phyloP scores from a whole-genome alignment of 345 rosid species.

The Eucalyptus polyanthemos region DNA sequence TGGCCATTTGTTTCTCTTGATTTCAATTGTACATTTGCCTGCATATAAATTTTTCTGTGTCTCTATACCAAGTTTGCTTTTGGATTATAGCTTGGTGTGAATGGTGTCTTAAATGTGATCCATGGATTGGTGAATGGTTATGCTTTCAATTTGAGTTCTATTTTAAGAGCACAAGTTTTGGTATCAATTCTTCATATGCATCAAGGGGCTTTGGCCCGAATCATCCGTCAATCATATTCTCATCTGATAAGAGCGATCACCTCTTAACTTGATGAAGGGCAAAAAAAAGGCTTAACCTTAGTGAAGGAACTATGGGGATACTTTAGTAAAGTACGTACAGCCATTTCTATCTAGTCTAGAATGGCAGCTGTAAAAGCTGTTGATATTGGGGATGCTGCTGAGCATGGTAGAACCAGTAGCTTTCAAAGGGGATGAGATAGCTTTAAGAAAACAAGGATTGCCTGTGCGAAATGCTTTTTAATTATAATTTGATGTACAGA shows the following conservation, averaged over 20 bases:
- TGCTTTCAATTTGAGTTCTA: background rate
- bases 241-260: background rate
- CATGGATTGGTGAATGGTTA: background rate
- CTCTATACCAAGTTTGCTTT: background rate
- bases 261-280: background rate
- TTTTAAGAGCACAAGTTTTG: background rate
- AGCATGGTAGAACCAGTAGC: background rate
- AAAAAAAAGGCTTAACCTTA: background rate
- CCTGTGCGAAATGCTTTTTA: background rate
- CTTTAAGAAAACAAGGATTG: background rate
- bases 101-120: background rate
- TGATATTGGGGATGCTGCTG: background rate
- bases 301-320: background rate
- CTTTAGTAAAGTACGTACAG: background rate
- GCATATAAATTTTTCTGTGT: background rate
- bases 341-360: background rate
- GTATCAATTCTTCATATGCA: background rate
- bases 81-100: background rate
- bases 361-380: background rate
- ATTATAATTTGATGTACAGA: background rate
- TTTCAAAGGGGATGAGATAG: background rate
- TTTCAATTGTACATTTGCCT: background rate
- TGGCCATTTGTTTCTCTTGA: background rate
- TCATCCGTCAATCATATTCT: background rate
- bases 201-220: background rate